Evolutionary conservation across 139 green algal species (phyloP).

Genomic region (Spirogloea muscicola): DNA sequence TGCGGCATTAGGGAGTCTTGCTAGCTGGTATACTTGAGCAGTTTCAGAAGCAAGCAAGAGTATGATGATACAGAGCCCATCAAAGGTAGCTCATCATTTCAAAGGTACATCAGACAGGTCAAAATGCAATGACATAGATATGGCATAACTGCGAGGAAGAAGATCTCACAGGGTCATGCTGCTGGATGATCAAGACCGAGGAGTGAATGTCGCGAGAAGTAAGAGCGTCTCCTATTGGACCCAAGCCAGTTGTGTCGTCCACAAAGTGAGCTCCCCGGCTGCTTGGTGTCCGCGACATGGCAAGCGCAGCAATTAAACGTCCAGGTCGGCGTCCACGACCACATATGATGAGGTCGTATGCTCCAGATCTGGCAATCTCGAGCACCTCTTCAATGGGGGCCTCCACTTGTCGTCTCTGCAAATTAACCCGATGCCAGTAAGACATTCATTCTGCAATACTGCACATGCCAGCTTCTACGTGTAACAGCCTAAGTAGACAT

Average conservation of each 20-base stretch:
- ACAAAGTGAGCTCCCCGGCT: background rate
- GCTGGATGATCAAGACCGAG: slow-evolving; percentile 34
- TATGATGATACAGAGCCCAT: too few relatives aligned
- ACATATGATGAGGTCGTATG: slow-evolving; percentile 27
- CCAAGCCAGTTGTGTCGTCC: slow-evolving; percentile 3
- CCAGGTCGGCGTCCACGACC: slow-evolving; percentile 9
- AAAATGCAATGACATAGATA: too few relatives aligned
- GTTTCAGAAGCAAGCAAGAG: too few relatives aligned
- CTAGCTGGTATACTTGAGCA: too few relatives aligned
- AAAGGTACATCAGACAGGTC: too few relatives aligned
- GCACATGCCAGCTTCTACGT: background rate
- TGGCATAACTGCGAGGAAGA: too few relatives aligned
- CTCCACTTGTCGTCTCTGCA: slow-evolving; percentile 23
- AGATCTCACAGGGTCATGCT: slow-evolving; percentile 47
- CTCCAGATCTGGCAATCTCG: background rate
- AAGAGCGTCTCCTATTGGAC: slow-evolving; percentile 21
- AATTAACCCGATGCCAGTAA: background rate
- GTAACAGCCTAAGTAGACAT: too few relatives aligned
- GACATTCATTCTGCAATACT: background rate
- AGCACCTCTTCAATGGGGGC: slow-evolving; percentile 14
- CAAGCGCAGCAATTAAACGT: slow-evolving; percentile 6
- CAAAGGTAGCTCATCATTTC: too few relatives aligned
- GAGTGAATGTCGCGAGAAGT: slow-evolving; percentile 1
- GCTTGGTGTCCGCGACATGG: slow-evolving; percentile 1
- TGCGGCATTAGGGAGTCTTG: too few relatives aligned